Evolutionary conservation across 257 asterid species (phyloP).

Genomic region (Solanum infundibuliforme): DNA sequence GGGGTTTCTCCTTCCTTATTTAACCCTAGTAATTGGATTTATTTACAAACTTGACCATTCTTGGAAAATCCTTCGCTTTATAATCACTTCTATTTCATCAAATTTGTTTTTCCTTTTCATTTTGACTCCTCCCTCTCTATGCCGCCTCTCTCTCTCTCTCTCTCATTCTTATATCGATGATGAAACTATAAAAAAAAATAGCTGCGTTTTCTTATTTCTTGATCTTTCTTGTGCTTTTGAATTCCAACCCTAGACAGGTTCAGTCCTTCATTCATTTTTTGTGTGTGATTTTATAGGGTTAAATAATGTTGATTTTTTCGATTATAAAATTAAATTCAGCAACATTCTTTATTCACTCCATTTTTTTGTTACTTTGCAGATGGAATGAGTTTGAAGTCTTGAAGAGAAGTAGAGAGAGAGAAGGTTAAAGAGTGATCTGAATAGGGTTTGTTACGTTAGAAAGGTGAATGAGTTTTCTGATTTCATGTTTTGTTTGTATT

Average conservation of each 20-base stretch:
- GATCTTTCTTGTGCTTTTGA: constrained; percentile 10
- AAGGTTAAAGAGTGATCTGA: constrained; percentile 1
- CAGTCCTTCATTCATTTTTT: not conserved
- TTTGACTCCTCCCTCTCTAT: not conserved
- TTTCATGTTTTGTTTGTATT: not conserved
- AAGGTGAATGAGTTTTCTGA: constrained; percentile 19
- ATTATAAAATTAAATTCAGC: not conserved
- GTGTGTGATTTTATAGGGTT: not conserved
- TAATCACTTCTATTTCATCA: not conserved
- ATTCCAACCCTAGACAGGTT: constrained; percentile 52
- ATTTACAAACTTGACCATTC: constrained; percentile 4
- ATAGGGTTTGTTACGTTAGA: not conserved
- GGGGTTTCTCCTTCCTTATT: not conserved
- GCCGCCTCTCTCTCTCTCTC: not conserved
- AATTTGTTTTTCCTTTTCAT: not conserved
- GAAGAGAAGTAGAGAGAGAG: not conserved
- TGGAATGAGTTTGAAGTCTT: constrained; percentile 2
- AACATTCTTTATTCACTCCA: not conserved
- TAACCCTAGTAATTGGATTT: not conserved
- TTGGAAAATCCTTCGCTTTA: not conserved
- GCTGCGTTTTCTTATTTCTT: not conserved
- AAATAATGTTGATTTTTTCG: not conserved
- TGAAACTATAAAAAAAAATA: not conserved
- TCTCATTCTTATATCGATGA: not conserved
- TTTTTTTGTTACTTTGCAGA: constrained; percentile 1